Conservation (phyloP, 495 filamentous ascomycete genomes). For the Penicillium waksmanii region DNA sequence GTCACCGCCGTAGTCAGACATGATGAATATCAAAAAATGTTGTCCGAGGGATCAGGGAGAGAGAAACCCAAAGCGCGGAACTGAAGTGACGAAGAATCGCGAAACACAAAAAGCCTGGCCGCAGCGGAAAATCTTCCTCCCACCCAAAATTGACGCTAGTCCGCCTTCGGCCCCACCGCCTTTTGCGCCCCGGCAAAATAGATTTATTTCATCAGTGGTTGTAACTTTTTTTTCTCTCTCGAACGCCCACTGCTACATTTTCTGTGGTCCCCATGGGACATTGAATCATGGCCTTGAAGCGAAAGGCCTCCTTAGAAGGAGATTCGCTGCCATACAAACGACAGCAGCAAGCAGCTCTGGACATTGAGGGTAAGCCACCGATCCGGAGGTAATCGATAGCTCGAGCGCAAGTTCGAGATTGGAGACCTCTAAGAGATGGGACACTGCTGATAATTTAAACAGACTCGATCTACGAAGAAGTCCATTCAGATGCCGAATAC, state of each 20-base stretch:
- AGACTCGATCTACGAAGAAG: conserved; percentile 50
- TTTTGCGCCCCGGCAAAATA: conserved; percentile 39
- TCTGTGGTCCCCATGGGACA: conserved; percentile 1
- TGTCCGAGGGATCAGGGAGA: conserved; percentile 25
- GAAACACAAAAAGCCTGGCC: conserved; percentile 32
- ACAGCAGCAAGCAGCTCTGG: conserved; percentile 29
- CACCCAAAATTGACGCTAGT: conserved; percentile 29
- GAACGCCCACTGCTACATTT: conserved; percentile 3
- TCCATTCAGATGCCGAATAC: conserved; percentile 43
- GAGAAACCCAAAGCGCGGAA: conserved; percentile 25
- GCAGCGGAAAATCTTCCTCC: conserved; percentile 42
- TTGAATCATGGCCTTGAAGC: conserved; percentile 33
- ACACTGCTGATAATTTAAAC: conserved; percentile 13
- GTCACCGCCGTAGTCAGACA: conserved; percentile 83
- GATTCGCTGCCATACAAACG: conserved; percentile 31
- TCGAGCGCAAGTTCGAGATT: conserved; percentile 6
- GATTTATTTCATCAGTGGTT: conserved; percentile 24
- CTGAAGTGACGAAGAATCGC: conserved; percentile 21
- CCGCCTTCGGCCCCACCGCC: conserved; percentile 39
- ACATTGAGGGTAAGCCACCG: conserved; percentile 35
- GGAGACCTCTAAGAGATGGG: background rate
- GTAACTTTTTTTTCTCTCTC: background rate
- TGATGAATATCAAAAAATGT: conserved; percentile 41
- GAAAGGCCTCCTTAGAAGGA: conserved; percentile 33
- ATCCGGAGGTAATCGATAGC: conserved; percentile 9